A percentile compares a stretch with the other conserved stretches of the same genome.
Evolutionary conservation across 805 yeast genomes (phyloP).

Genomic region (Zygoascus tannicola): DNA sequence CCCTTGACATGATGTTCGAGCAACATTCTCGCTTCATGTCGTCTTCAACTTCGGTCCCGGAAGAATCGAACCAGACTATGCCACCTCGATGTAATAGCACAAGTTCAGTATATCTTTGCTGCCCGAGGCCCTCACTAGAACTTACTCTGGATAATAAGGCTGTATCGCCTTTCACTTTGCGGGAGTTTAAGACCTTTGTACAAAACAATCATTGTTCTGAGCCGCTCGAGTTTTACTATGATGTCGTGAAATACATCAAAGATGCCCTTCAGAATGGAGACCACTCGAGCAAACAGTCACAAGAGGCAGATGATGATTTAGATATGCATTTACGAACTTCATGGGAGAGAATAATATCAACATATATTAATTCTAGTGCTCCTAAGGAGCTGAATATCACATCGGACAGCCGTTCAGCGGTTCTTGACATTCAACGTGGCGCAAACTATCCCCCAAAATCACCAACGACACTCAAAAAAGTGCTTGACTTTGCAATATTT

Average conservation of each 20-base stretch:
- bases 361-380: conserved; percentile 20
- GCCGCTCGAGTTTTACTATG: conserved; percentile 25
- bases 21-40: no score
- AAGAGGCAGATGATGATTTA: neutral
- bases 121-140: conserved; percentile 1
- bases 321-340: neutral
- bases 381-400: conserved; percentile 27
- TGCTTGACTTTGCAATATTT: neutral
- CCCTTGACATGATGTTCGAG: no score
- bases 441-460: neutral
- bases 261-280: neutral
- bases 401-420: conserved; percentile 18
- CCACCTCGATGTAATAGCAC: neutral
- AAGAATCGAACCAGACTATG: neutral
- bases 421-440: conserved; percentile 6
- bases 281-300: neutral
- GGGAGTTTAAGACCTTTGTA: conserved; percentile 22
- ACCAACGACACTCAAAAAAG: neutral
- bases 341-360: conserved; percentile 23
- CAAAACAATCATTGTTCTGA: conserved; percentile 27
- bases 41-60: no score
- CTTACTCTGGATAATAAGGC: conserved; percentile 7
- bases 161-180: conserved; percentile 22
- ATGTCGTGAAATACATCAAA: conserved; percentile 19
- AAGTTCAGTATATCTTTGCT: neutral